Evolutionary conservation across 2,329 filamentous ascomycete species (phyloP), one percentile per base, ranked within the genome.

Genomic region (Pestalotiopsis sp.): DNA sequence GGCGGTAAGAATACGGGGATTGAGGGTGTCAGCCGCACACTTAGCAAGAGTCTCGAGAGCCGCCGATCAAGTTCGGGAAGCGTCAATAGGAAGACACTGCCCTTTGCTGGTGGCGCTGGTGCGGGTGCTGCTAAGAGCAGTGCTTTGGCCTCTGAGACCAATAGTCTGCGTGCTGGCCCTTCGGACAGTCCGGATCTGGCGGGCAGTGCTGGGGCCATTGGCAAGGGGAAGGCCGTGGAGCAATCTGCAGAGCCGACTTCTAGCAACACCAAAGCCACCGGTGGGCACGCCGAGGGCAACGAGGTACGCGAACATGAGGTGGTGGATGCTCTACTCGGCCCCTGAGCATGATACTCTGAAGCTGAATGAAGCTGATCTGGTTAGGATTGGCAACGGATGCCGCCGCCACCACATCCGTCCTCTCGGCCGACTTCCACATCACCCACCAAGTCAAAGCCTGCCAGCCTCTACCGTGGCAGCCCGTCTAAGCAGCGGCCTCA

Each of bases 11-110:
- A 86, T 38, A 83, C 86, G 14, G 89, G 88, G 69, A 92, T 92
- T 69, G 91, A 92, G 72, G 91, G 90, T 27, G 91, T 93, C 64
- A 93, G 92, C 75, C 92, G 91, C 81, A 94, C 91, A 5, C 83
- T 95, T 14, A 95, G 91, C 69, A 97, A 94, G 82, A 97, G 94
- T 78, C 87, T 98, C 31, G 95, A 98, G 79, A 97, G 93, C 80
- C 90, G 95, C 66, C 91, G 95, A 58, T 97, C 94, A 78, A 98
- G 95, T 80, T 93, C 92, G 14, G 92, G 88, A 67, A 70, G 69
- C 59, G 63, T 63, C 23, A 97, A 93, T 69, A 95, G 92, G 81
- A 95, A 94, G 78, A 91, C 92, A 45, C 79, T 90, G 11, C 89
- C 88, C 1, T 85, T 89, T 72, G 81, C 83, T 49, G 79, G 83